Percentiles rank a stretch among this genome's conserved stretches.
Evolutionary conservation across 768 basidiomycete genomes (phyloP).

Genomic region (Baorangia bicolor): DNA sequence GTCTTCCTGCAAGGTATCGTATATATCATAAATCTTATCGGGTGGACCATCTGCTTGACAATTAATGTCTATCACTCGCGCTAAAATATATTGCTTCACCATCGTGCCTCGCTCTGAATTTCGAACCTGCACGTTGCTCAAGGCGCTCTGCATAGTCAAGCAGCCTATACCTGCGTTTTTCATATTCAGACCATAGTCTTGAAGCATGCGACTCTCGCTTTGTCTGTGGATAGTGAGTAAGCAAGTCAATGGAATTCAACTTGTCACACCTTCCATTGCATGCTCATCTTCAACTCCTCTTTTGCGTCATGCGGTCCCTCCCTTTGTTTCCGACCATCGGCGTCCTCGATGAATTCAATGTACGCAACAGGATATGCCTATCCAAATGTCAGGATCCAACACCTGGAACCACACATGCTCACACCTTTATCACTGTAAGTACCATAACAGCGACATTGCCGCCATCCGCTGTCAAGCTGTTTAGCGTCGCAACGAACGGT

Average conservation of each 20-base stretch:
- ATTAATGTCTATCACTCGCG: neutral
- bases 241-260: neutral
- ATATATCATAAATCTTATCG: slow-evolving; percentile 53
- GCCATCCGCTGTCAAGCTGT: slow-evolving; percentile 79
- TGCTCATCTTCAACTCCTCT: slow-evolving; percentile 62
- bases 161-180: slow-evolving; percentile 52
- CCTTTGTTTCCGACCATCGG: slow-evolving; percentile 47
- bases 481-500: slow-evolving; percentile 72
- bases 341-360: slow-evolving; percentile 60
- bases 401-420: neutral
- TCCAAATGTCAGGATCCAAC: neutral
- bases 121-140: slow-evolving; percentile 52
- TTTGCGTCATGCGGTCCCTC: slow-evolving; percentile 65
- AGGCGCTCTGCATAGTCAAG: slow-evolving; percentile 67
- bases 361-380: slow-evolving; percentile 77
- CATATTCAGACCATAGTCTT: slow-evolving; percentile 55
- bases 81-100: slow-evolving; percentile 29
- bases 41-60: slow-evolving; percentile 30
- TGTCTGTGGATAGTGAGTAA: slow-evolving; percentile 39
- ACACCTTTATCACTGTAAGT: slow-evolving; percentile 65
- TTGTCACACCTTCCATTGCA: slow-evolving; percentile 67
- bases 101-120: slow-evolving; percentile 41
- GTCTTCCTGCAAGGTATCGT: slow-evolving; percentile 62
- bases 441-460: slow-evolving; percentile 76
- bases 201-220: slow-evolving; percentile 57